Conservation (phyloP, 1,284 basidiomycete species). For the Butyriboletus appendiculatus region DNA sequence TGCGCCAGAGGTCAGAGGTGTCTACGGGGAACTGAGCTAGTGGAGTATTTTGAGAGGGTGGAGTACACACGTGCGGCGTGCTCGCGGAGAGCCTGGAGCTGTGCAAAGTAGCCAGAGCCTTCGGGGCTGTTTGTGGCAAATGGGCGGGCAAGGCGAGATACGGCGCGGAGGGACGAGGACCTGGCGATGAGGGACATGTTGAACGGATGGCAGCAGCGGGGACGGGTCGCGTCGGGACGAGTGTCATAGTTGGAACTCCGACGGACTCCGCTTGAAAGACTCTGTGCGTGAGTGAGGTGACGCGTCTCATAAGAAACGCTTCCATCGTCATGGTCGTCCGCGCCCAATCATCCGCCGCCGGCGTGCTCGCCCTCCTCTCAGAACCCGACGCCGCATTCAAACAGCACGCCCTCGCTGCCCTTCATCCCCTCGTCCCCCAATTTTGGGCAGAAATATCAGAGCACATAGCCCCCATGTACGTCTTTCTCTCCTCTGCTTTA, state of each 20-base stretch:
- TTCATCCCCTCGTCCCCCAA: constrained; percentile 83
- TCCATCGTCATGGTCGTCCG: constrained; percentile 51
- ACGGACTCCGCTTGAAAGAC: constrained; percentile 31
- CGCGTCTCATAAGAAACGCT: constrained; percentile 26
- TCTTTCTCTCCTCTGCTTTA: constrained; percentile 20
- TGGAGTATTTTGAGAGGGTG: neutral
- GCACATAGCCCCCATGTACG: constrained; percentile 85
- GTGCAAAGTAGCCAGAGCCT: constrained; percentile 48
- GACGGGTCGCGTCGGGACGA: constrained; percentile 25
- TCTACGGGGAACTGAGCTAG: constrained; percentile 44
- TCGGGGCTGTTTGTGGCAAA: constrained; percentile 42
- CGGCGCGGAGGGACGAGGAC: constrained; percentile 42
- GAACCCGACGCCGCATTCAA: constrained; percentile 88
- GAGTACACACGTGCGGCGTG: constrained; percentile 63
- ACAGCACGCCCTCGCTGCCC: constrained; percentile 83
- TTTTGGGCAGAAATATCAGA: constrained; percentile 99
- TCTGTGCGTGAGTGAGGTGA: constrained; percentile 12
- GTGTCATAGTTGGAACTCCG: constrained; percentile 18
- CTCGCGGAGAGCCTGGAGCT: constrained; percentile 59
- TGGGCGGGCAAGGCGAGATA: constrained; percentile 39
- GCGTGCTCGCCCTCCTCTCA: constrained; percentile 85
- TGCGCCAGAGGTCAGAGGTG: constrained; percentile 80
- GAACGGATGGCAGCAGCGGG: constrained; percentile 3
- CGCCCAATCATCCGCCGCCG: constrained; percentile 80
- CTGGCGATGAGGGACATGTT: constrained; percentile 60